A percentile compares a stretch with the other conserved stretches of the same genome.
Conservation (phyloP, 352 stramenopile genomes). For the Lagenidium sp. region DNA sequence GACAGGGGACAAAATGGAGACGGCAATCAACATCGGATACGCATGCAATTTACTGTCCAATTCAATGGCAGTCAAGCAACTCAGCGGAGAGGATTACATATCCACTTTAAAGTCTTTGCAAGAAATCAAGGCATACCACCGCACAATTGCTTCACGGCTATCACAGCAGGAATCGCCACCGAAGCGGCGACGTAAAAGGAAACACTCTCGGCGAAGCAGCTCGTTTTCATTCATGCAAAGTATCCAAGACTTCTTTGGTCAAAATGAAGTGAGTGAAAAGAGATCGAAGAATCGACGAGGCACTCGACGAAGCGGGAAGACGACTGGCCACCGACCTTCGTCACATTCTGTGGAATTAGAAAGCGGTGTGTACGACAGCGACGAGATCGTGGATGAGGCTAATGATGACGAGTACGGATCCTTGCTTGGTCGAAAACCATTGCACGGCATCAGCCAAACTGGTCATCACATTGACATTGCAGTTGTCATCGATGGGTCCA, state of each 20-base stretch:
- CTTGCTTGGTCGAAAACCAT: background rate
- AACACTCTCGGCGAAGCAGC: background rate
- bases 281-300: background rate
- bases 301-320: background rate
- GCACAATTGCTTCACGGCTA: background rate
- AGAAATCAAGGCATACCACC: conserved; percentile 24
- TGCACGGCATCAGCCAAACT: background rate
- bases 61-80: conserved; percentile 67
- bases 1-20: conserved; percentile 94
- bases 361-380: conserved; percentile 4
- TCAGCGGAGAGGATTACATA: conserved; percentile 46
- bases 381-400: background rate
- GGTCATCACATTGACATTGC: conserved; percentile 22
- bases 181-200: too few relatives aligned
- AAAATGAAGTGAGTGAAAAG: too few relatives aligned
- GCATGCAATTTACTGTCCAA: conserved; percentile 77
- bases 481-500: conserved; percentile 91
- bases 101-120: conserved; percentile 43
- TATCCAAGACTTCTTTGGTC: too few relatives aligned
- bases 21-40: conserved; percentile 94
- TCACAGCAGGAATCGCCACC: too few relatives aligned
- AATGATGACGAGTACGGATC: background rate
- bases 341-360: too few relatives aligned
- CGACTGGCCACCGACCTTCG: background rate
- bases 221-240: too few relatives aligned